phyloP scores from a whole-genome alignment of 176 grass and related monocot species.

The Carex myosuroides region DNA sequence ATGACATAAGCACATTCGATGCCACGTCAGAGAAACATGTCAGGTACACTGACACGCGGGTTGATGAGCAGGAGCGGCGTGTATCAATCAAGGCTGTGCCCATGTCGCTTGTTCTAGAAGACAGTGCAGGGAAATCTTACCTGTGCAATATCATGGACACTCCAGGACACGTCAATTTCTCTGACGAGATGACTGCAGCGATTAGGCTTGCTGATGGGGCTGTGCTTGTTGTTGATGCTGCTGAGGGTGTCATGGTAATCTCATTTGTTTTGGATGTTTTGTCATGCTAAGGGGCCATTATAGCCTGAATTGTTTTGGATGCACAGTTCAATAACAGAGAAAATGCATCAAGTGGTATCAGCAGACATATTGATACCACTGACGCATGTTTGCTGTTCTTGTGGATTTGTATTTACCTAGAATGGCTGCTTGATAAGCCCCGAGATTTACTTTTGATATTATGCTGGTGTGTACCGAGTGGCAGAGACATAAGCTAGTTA shows the following conservation, averaged over 20 bases:
- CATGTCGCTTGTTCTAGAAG: constrained; percentile 94
- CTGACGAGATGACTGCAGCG: constrained; percentile 92
- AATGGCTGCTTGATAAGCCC: neutral
- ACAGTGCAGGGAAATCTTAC: constrained; percentile 77
- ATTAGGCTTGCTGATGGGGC: constrained; percentile 78
- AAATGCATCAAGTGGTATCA: neutral
- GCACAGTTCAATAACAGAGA: neutral
- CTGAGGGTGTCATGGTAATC: constrained; percentile 92
- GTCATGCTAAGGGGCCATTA: neutral
- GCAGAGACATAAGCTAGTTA: neutral
- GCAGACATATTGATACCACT: neutral
- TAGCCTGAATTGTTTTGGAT: neutral
- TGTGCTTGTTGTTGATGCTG: constrained; percentile 87
- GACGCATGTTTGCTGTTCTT: neutral
- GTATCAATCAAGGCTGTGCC: constrained; percentile 98
- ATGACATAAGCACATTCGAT: constrained; percentile 85
- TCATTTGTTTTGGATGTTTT: neutral
- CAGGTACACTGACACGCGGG: constrained; percentile 77
- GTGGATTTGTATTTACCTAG: neutral
- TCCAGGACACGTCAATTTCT: constrained; percentile 93
- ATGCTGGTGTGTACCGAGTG: neutral
- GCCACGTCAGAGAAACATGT: constrained; percentile 69
- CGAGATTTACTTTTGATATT: neutral
- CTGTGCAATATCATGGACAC: constrained; percentile 99
- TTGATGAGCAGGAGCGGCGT: constrained; percentile 92